Conservation (phyloP, 2,329 filamentous ascomycete species). For the Penicillium sp. region DNA sequence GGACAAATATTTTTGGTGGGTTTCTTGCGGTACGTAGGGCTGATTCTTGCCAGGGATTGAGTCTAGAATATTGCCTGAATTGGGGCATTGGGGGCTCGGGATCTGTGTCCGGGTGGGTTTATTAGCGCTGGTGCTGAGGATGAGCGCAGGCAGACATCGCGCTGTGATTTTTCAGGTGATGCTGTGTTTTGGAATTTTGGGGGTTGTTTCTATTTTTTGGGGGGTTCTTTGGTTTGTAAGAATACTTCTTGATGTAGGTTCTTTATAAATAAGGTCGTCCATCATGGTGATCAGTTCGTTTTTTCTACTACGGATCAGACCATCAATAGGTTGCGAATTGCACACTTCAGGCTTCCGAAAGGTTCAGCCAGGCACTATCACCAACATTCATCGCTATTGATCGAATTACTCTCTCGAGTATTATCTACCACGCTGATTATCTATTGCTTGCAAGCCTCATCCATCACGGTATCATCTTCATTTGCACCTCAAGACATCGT, state of each 20-base stretch:
- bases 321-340: not conserved
- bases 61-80: conserved; percentile 16
- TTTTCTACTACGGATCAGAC: not conserved
- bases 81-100: not conserved
- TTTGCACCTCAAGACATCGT: conserved; percentile 3
- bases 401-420: not conserved
- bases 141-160: conserved; percentile 1
- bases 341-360: not conserved
- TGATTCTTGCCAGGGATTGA: not conserved
- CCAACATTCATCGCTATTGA: not conserved
- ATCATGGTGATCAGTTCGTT: not conserved
- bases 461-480: not conserved
- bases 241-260: not conserved
- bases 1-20: not conserved
- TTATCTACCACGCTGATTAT: not conserved
- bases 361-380: not conserved
- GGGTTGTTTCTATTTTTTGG: not conserved
- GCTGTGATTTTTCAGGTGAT: not conserved
- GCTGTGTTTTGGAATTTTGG: not conserved
- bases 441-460: not conserved
- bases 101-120: not conserved
- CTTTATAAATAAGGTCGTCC: conserved; percentile 1
- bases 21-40: not conserved
- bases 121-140: not conserved
- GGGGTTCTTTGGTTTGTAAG: not conserved